Evolutionary conservation across 306 rosid genomes (phyloP).

Genomic region (Rubus idaeus): DNA sequence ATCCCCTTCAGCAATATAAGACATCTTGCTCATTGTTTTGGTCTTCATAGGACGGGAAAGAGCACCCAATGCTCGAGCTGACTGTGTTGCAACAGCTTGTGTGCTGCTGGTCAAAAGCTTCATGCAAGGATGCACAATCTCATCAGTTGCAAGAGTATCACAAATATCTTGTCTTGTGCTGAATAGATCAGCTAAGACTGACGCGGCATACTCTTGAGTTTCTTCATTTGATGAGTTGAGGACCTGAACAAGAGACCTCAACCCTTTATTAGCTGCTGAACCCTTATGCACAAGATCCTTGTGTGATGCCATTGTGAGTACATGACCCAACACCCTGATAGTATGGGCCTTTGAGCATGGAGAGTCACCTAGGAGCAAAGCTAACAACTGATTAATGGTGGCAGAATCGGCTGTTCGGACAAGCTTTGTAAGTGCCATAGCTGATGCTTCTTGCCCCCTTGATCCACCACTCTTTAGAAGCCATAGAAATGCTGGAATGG

Average conservation of each 20-base stretch:
- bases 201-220: slow-evolving; percentile 83
- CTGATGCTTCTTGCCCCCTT: slow-evolving; percentile 90
- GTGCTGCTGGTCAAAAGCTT: slow-evolving; percentile 85
- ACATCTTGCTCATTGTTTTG: slow-evolving; percentile 59
- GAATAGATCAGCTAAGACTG: slow-evolving; percentile 90
- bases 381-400: slow-evolving; percentile 83
- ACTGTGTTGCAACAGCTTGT: slow-evolving; percentile 91
- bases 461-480: slow-evolving; percentile 83
- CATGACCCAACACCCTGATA: slow-evolving; percentile 86
- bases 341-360: slow-evolving; percentile 71
- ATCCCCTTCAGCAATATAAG: slow-evolving; percentile 74
- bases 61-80: slow-evolving; percentile 91
- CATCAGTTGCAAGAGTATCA: slow-evolving; percentile 83
- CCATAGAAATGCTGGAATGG: slow-evolving; percentile 83
- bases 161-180: slow-evolving; percentile 86
- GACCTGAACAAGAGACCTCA: slow-evolving; percentile 83
- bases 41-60: slow-evolving; percentile 74
- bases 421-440: slow-evolving; percentile 85
- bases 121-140: slow-evolving; percentile 83
- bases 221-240: slow-evolving; percentile 79
- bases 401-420: slow-evolving; percentile 83
- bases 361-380: slow-evolving; percentile 81
- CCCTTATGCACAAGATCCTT: slow-evolving; percentile 73
- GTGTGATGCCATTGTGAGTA: slow-evolving; percentile 68
- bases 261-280: slow-evolving; percentile 81